Base-by-base conservation (phyloP, 2,329 filamentous ascomycete genomes). In the Fusarium algeriense region DNA sequence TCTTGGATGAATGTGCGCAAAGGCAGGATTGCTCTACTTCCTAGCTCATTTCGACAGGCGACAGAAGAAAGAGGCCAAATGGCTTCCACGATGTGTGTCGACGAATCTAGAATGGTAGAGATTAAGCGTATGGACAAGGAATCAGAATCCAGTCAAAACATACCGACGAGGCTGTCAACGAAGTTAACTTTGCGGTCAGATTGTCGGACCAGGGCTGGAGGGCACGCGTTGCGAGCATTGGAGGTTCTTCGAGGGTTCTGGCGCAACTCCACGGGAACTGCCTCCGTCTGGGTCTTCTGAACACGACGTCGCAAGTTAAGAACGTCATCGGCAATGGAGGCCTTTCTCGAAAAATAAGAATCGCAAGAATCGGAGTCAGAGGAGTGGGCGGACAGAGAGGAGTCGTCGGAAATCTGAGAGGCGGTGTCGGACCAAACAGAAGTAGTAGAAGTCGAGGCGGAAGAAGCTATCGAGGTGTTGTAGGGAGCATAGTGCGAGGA, bases 1-100 rank as follows among this genome's bases (percentile, higher is more conserved):
- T 98, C 96, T 83, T 98, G 95, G 77, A 99, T 98, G 80, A 98
- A 99, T 58, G 92, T 97, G 74, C 95, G 93, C 77, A 99, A 87
- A 65, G 95, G 95, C 73, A 99, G 85, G 67, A 98, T 93, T 56
- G 92, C 90, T 80, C 92, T 93, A 78, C 87, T 88, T 65, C 89
- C 91, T 71, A 88, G 85, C 78, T 95, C 93, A 76, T 87, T 91
- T 76, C 91, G 90, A 81, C 92, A 93, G 63, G 92, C 88, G 38
- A 92, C 90, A 64, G 93, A 95, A 59, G 95, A 97, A 45, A 95
- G 87, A 48, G 96, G 95, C 96, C 96, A 99, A 78, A 99, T 97
- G 58, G 93, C 93, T 85, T 98, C 94, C 53, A 99, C 95, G 81
- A 98, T 97, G 82, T 97, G 94, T 59, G 96, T 96, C 57, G 96